Base-by-base conservation (phyloP, 2,329 filamentous ascomycete species). In the Cladosporium sp. region DNA sequence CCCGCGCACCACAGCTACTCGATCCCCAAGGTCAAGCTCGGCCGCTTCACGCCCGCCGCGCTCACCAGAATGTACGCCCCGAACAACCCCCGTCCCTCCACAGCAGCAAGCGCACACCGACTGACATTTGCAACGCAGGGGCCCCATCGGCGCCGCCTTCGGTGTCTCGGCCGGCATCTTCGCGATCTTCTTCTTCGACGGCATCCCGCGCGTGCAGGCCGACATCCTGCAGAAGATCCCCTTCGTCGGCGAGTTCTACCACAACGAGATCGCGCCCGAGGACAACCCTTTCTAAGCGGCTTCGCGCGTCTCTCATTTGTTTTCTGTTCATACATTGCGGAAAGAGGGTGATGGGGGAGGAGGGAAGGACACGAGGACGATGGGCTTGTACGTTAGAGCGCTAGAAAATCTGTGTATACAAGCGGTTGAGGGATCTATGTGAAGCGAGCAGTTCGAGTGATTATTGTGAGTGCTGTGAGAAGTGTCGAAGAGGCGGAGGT, bases 161-260 rank as follows among this genome's bases (percentile, higher is more conserved):
- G 82, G 79, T 59, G 77, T 75, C 57, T 73, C 76, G 43, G 74
- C 77, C 40, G 81, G 78, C 58, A 71, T 80, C 65, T 80, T 81
- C 68, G 79, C 78, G 35, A 66, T 85, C 61, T 84, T 81, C 73
- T 82, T 85, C 75, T 80, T 84, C 71, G 78, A 79, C 61, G 81
- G 83, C 61, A 75, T 85, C 22, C 82, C 82, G 55, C 77, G 75
- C 63, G 79, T 85, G 43, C 74, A 80, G 65, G 74, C 52, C 48
- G 61, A 63, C 43, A 61, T 63, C 48, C 74, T 82, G 66, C 72
- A 76, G 68, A 78, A 81, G 70, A 60, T 83, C 18, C 82, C 82
- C 6, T 67, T 83, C 59, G 70, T 84, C 46, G 77, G 78, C 57
- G 66, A 69, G 52, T 81, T 79, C 70, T 84, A 77, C 66, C 70